phyloP scores from a whole-genome alignment of 2,329 filamentous ascomycete genomes.

The Domatiomyces globalis region DNA sequence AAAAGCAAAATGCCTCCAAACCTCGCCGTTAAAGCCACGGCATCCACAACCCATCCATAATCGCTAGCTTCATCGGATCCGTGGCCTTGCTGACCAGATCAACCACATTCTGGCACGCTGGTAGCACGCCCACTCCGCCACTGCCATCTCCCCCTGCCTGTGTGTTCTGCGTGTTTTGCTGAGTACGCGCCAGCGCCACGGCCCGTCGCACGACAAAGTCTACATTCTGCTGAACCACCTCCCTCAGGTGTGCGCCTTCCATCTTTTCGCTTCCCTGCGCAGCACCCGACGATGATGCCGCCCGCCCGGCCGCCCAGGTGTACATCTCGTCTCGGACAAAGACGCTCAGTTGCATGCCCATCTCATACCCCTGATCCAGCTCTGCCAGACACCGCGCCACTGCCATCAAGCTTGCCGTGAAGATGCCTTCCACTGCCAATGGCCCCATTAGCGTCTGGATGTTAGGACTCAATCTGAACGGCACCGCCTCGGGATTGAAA shows the following conservation, averaged over 20 bases:
- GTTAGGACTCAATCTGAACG: slow-evolving; percentile 93
- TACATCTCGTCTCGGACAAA: slow-evolving; percentile 98
- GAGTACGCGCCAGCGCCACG: slow-evolving; percentile 60
- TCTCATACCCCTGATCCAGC: slow-evolving; percentile 52
- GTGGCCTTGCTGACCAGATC: slow-evolving; percentile 87
- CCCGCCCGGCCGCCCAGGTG: slow-evolving; percentile 70
- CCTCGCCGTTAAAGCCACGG: slow-evolving; percentile 54
- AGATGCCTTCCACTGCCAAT: slow-evolving; percentile 89
- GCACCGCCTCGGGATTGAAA: slow-evolving; percentile 87
- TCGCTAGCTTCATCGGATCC: slow-evolving; percentile 74
- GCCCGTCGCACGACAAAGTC: slow-evolving; percentile 87
- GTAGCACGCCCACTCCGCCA: slow-evolving; percentile 47
- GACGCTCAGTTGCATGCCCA: slow-evolving; percentile 87
- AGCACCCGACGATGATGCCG: not conserved
- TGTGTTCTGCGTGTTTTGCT: slow-evolving; percentile 20
- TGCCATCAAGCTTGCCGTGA: slow-evolving; percentile 87
- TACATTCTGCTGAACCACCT: slow-evolving; percentile 71
- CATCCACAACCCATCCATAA: slow-evolving; percentile 95
- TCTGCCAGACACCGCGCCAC: slow-evolving; percentile 90
- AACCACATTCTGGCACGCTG: slow-evolving; percentile 93
- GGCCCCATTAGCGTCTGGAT: slow-evolving; percentile 93
- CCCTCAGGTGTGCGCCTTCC: slow-evolving; percentile 56
- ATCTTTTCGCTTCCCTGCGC: slow-evolving; percentile 22
- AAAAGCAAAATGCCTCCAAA: not conserved
- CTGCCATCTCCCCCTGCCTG: not conserved